phyloP scores from a whole-genome alignment of 305 asterid genomes.

The Plantago rigida region DNA sequence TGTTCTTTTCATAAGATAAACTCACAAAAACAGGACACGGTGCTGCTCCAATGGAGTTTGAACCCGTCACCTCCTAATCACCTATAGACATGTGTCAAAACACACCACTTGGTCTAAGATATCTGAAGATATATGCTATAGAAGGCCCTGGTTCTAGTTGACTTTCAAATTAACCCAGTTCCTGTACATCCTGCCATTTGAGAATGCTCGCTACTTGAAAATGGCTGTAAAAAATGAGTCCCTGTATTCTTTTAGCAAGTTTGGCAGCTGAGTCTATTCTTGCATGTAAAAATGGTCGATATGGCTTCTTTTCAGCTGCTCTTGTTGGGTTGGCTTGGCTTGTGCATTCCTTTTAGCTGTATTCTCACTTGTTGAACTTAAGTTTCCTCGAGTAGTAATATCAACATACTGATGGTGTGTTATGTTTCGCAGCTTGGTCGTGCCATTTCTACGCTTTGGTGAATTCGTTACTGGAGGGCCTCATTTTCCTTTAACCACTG shows the following conservation, averaged over 20 bases:
- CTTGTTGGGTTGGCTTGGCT: not conserved
- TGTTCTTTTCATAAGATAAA: too few species aligned
- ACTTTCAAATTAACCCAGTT: too few species aligned
- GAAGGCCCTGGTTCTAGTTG: not conserved
- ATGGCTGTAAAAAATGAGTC: not conserved
- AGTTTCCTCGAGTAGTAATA: constrained; percentile 13
- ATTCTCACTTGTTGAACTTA: constrained; percentile 8
- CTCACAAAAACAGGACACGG: too few species aligned
- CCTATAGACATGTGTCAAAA: too few species aligned
- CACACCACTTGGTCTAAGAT: not conserved
- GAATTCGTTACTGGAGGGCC: constrained; percentile 74
- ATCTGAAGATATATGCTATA: not conserved
- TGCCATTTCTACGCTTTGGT: constrained; percentile 83
- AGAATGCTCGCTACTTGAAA: not conserved
- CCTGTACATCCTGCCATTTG: not conserved
- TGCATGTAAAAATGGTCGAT: constrained; percentile 1
- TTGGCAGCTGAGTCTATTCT: constrained; percentile 8
- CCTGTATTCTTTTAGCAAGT: not conserved
- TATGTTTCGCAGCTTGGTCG: constrained; percentile 49
- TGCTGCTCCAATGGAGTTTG: too few species aligned
- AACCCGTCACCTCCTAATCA: too few species aligned
- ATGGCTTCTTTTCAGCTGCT: constrained; percentile 7
- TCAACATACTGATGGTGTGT: constrained; percentile 9
- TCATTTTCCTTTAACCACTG: constrained; percentile 76
- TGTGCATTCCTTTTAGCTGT: constrained; percentile 15